Evolutionary conservation across 2,329 filamentous ascomycete species (phyloP).

Genomic region (Sarocladiaceae sp.): DNA sequence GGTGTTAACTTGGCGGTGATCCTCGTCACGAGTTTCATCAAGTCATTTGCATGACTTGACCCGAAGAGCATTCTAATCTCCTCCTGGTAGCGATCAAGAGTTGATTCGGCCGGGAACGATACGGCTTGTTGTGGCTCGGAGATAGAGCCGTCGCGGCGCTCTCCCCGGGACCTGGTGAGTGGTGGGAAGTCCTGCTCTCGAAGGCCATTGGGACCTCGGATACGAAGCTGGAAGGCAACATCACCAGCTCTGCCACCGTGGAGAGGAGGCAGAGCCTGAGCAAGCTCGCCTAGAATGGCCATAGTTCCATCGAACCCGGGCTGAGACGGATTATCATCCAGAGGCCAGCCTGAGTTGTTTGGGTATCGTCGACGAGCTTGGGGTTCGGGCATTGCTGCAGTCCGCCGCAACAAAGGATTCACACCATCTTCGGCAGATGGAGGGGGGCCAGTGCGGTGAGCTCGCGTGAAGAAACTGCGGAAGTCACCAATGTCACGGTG

Average conservation of each 20-base stretch:
- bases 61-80: slow-evolving; percentile 86
- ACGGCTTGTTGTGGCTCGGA: slow-evolving; percentile 68
- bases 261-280: slow-evolving; percentile 46
- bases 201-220: slow-evolving; percentile 41
- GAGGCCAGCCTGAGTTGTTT: slow-evolving; percentile 1
- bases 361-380: not conserved
- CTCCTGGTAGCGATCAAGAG: slow-evolving; percentile 76
- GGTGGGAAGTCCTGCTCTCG: slow-evolving; percentile 43
- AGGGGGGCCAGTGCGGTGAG: slow-evolving; percentile 47
- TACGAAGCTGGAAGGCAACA: slow-evolving; percentile 51
- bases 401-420: slow-evolving; percentile 77
- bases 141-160: slow-evolving; percentile 36
- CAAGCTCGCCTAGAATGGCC: slow-evolving; percentile 48
- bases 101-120: slow-evolving; percentile 65
- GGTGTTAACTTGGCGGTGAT: slow-evolving; percentile 73
- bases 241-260: slow-evolving; percentile 37
- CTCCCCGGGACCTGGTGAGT: slow-evolving; percentile 30
- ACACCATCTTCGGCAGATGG: slow-evolving; percentile 69
- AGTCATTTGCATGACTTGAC: slow-evolving; percentile 55
- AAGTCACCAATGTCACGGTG: slow-evolving; percentile 28
- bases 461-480: slow-evolving; percentile 41
- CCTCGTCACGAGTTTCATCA: slow-evolving; percentile 59
- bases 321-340: slow-evolving; percentile 29
- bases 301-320: slow-evolving; percentile 43
- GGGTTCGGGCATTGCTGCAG: slow-evolving; percentile 36